Conservation (phyloP, 2,329 filamentous ascomycete genomes). For the Hymenoscyphus fraxineus region DNA sequence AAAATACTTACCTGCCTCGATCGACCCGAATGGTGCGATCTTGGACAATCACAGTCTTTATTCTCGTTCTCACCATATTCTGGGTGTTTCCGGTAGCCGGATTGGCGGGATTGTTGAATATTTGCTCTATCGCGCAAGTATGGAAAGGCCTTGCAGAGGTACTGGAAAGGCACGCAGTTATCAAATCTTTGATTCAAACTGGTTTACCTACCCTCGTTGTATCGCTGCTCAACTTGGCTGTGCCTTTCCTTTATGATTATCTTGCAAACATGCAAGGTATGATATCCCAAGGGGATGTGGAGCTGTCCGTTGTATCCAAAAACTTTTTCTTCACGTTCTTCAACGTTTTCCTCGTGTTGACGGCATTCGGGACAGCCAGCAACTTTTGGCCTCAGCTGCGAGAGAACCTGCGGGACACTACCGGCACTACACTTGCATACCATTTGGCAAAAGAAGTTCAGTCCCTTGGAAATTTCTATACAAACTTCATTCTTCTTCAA, state of each 20-base stretch:
- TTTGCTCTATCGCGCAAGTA: slow-evolving; percentile 73
- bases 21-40: slow-evolving; percentile 69
- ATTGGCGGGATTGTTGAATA: slow-evolving; percentile 74
- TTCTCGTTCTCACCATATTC: slow-evolving; percentile 77
- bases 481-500: slow-evolving; percentile 90
- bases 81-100: slow-evolving; percentile 82
- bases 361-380: slow-evolving; percentile 75
- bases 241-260: slow-evolving; percentile 93
- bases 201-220: slow-evolving; percentile 81
- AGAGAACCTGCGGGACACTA: slow-evolving; percentile 74
- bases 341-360: slow-evolving; percentile 96
- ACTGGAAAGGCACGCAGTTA: slow-evolving; percentile 64
- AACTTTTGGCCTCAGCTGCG: slow-evolving; percentile 70
- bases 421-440: slow-evolving; percentile 61
- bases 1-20: slow-evolving; percentile 81
- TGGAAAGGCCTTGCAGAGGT: slow-evolving; percentile 66
- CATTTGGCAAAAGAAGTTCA: slow-evolving; percentile 74
- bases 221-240: slow-evolving; percentile 81
- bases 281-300: slow-evolving; percentile 91
- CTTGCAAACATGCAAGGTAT: slow-evolving; percentile 89
- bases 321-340: slow-evolving; percentile 99
- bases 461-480: slow-evolving; percentile 76
- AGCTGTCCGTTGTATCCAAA: slow-evolving; percentile 92
- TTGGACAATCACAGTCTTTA: slow-evolving; percentile 80
- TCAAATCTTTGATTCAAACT: slow-evolving; percentile 76